A percentile compares a stretch with the other conserved stretches of the same genome.
Evolutionary conservation across 768 basidiomycete genomes (phyloP).

Genomic region (Suillus alpinus): DNA sequence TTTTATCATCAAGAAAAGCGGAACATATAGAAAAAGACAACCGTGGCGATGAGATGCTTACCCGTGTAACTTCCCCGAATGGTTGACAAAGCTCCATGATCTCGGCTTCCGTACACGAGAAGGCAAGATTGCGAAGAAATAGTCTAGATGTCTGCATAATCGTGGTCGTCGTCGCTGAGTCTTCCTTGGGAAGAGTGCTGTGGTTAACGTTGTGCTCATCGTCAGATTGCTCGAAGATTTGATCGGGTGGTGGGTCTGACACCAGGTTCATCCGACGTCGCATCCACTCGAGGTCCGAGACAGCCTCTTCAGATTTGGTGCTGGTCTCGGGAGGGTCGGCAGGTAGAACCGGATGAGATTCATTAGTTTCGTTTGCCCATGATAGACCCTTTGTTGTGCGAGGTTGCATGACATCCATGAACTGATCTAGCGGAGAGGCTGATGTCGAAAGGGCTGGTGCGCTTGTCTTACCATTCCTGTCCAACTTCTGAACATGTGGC

Average conservation of each 20-base stretch:
- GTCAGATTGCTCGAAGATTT: slow-evolving; percentile 61
- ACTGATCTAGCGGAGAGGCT: slow-evolving; percentile 53
- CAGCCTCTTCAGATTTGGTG: slow-evolving; percentile 21
- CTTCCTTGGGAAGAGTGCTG: slow-evolving; percentile 13
- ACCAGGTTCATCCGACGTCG: slow-evolving; percentile 52
- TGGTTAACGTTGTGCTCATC: slow-evolving; percentile 40
- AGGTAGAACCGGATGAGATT: slow-evolving; percentile 8
- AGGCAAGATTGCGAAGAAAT: slow-evolving; percentile 95
- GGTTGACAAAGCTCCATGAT: slow-evolving; percentile 59
- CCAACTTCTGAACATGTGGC: slow-evolving; percentile 15
- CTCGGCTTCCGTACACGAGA: slow-evolving; percentile 74
- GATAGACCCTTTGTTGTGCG: slow-evolving; percentile 48
- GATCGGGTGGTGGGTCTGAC: slow-evolving; percentile 36
- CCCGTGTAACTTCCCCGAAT: slow-evolving; percentile 78
- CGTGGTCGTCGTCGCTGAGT: slow-evolving; percentile 37
- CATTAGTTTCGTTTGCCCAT: slow-evolving; percentile 61
- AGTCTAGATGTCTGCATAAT: slow-evolving; percentile 76
- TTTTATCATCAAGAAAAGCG: slow-evolving; percentile 36
- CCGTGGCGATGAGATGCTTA: slow-evolving; percentile 36
- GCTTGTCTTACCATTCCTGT: slow-evolving; percentile 14
- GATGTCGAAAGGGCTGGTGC: slow-evolving; percentile 23
- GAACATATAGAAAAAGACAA: not conserved
- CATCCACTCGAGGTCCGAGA: slow-evolving; percentile 80
- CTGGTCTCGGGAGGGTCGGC: not conserved
- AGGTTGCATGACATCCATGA: slow-evolving; percentile 73